A percentile compares a stretch with the other conserved stretches of the same genome.
phyloP scores from a whole-genome alignment of 495 filamentous ascomycete species.

The Lophiotrema nucula region DNA sequence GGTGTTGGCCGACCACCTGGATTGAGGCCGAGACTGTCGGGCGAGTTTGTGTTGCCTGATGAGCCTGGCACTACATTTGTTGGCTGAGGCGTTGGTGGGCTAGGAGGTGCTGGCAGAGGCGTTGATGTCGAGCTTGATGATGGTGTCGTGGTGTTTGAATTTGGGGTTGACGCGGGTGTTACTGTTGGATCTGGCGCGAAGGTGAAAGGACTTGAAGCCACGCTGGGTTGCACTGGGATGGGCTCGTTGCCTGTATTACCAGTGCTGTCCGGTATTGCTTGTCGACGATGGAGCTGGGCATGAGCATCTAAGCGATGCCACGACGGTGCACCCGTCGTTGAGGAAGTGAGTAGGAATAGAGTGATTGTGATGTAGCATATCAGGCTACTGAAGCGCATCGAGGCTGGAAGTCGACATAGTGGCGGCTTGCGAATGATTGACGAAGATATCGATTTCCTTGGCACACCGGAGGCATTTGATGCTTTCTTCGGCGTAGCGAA shows the following conservation, averaged over 20 bases:
- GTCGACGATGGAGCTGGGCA: slow-evolving; percentile 1
- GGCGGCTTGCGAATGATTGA: slow-evolving; percentile 6
- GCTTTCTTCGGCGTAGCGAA: background rate
- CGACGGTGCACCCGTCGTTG: background rate
- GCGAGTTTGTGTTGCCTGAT: slow-evolving; percentile 3
- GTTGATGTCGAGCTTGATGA: background rate
- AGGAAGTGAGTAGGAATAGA: slow-evolving; percentile 1
- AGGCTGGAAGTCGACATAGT: slow-evolving; percentile 10
- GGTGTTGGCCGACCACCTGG: background rate
- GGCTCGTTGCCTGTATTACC: slow-evolving; percentile 22
- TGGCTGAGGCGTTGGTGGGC: background rate
- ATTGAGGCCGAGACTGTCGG: background rate
- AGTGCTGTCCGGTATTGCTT: slow-evolving; percentile 23
- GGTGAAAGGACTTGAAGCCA: slow-evolving; percentile 1
- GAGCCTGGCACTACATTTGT: slow-evolving; percentile 2
- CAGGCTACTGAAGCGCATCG: slow-evolving; percentile 10
- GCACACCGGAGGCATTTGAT: background rate
- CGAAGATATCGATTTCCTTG: background rate
- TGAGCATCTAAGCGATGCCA: background rate
- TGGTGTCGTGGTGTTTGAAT: background rate
- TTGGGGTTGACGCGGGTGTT: background rate
- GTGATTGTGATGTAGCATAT: slow-evolving; percentile 16
- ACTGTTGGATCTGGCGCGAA: too few relatives aligned
- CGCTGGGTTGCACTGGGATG: background rate
- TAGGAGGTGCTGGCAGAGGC: background rate